These are phyloP conservation scores for Verbascum thapsus DNA, from an alignment of 257 asterid genomes.

Conservation along the genomic window DNA sequence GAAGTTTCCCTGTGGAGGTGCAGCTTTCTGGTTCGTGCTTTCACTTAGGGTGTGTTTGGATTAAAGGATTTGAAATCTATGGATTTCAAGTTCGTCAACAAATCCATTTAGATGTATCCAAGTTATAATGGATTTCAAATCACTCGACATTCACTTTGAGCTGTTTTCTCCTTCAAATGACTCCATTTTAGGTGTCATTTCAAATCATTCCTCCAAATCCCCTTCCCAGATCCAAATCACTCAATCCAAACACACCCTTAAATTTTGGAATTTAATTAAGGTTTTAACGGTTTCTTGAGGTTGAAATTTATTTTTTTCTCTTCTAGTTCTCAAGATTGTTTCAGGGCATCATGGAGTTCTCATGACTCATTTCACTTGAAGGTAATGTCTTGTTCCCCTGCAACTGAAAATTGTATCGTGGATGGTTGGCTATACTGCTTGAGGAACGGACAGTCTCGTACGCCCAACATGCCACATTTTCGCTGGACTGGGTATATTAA, in stretches of 20 bases:
- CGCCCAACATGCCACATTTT: slow-evolving; percentile 73
- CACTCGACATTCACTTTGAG: too few relatives aligned
- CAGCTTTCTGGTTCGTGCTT: slow-evolving; percentile 93
- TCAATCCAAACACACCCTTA: too few relatives aligned
- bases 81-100: too few relatives aligned
- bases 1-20: slow-evolving; percentile 92
- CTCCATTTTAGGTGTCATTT: too few relatives aligned
- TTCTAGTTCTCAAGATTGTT: slow-evolving; percentile 87
- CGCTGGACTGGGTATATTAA: slow-evolving; percentile 99
- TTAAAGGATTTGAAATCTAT: too few relatives aligned
- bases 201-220: too few relatives aligned
- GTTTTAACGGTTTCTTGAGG: slow-evolving; percentile 20
- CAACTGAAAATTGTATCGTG: slow-evolving; percentile 43
- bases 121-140: too few relatives aligned
- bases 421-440: slow-evolving; percentile 90
- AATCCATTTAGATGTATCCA: too few relatives aligned
- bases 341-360: slow-evolving; percentile 93
- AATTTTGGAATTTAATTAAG: slow-evolving; percentile 5
- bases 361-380: slow-evolving; percentile 83
- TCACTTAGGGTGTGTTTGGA: too few relatives aligned
- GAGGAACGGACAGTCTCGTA: slow-evolving; percentile 82
- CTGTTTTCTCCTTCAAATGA: too few relatives aligned
- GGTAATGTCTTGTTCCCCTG: slow-evolving; percentile 57
- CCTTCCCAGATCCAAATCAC: too few relatives aligned
- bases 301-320: slow-evolving; percentile 18